Conservation (phyloP, 2,329 filamentous ascomycete genomes). For the Arthroderma sp. region DNA sequence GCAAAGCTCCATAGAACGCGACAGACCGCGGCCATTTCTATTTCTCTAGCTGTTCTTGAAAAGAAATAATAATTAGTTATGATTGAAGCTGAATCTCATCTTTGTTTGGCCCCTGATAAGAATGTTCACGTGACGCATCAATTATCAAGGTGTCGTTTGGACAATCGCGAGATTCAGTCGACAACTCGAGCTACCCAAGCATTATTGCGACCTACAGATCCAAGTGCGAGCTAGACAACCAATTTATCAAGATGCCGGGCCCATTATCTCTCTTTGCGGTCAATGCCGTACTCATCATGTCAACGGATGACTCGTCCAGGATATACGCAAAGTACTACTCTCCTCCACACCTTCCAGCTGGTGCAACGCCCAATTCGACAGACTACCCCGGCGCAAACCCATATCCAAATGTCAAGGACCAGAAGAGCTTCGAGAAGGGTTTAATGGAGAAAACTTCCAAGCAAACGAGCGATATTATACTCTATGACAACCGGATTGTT, state of each 20-base stretch:
- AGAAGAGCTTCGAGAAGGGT: slow-evolving; percentile 94
- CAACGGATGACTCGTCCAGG: slow-evolving; percentile 75
- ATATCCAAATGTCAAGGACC: slow-evolving; percentile 79
- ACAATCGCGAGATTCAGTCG: neutral
- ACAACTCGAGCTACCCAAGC: neutral
- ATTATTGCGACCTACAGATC: neutral
- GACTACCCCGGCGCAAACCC: slow-evolving; percentile 56
- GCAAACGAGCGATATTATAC: slow-evolving; percentile 87
- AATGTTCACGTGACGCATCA: slow-evolving; percentile 1
- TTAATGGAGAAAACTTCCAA: slow-evolving; percentile 92
- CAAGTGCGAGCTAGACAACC: slow-evolving; percentile 8
- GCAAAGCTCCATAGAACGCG: too few relatives aligned
- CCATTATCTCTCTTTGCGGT: slow-evolving; percentile 64
- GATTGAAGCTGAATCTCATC: too few relatives aligned
- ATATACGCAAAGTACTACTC: slow-evolving; percentile 92
- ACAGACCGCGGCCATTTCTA: too few relatives aligned
- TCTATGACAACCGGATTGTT: slow-evolving; percentile 92
- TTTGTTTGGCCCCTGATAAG: too few relatives aligned
- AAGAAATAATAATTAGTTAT: neutral
- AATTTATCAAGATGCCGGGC: slow-evolving; percentile 46
- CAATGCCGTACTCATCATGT: slow-evolving; percentile 65
- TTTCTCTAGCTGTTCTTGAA: neutral
- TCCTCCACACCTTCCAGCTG: slow-evolving; percentile 53
- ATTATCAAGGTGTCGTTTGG: neutral
- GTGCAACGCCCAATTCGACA: slow-evolving; percentile 40